Percentiles rank a stretch among this genome's conserved stretches.
These are phyloP conservation scores for Gracilariopsis chorda DNA, from an alignment of 23 red algal genomes.

Conservation along the genomic window DNA sequence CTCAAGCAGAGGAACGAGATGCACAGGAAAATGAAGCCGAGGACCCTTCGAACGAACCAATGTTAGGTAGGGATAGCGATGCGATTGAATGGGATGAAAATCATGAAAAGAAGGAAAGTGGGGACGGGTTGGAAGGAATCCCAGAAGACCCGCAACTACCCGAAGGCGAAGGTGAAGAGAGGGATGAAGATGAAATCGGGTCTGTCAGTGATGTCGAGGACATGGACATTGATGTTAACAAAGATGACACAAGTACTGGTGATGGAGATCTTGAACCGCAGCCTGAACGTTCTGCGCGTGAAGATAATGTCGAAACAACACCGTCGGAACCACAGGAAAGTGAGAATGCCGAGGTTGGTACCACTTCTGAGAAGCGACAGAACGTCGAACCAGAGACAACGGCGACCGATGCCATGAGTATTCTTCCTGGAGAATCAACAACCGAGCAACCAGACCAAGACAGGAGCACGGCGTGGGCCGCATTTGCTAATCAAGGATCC, in stretches of 20 bases:
- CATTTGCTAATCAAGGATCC: conserved; percentile 6
- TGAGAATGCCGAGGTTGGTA: too few relatives aligned
- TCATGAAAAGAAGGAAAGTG: background rate
- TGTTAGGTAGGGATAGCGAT: too few relatives aligned
- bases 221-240: background rate
- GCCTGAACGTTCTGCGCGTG: too few relatives aligned
- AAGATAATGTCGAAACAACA: too few relatives aligned
- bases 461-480: background rate
- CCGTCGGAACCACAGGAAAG: too few relatives aligned
- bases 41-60: too few relatives aligned
- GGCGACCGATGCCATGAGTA: background rate
- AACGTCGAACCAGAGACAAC: background rate
- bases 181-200: background rate
- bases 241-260: background rate
- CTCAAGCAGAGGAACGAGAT: too few relatives aligned
- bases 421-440: background rate
- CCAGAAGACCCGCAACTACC: background rate
- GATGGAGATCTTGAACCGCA: too few relatives aligned
- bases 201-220: background rate
- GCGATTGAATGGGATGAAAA: too few relatives aligned
- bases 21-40: background rate
- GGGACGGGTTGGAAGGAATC: background rate
- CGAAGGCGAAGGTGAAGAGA: background rate
- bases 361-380: background rate
- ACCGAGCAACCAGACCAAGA: background rate